phyloP scores from a whole-genome alignment of 2,329 filamentous ascomycete species.

The Cladosporium sp. region DNA sequence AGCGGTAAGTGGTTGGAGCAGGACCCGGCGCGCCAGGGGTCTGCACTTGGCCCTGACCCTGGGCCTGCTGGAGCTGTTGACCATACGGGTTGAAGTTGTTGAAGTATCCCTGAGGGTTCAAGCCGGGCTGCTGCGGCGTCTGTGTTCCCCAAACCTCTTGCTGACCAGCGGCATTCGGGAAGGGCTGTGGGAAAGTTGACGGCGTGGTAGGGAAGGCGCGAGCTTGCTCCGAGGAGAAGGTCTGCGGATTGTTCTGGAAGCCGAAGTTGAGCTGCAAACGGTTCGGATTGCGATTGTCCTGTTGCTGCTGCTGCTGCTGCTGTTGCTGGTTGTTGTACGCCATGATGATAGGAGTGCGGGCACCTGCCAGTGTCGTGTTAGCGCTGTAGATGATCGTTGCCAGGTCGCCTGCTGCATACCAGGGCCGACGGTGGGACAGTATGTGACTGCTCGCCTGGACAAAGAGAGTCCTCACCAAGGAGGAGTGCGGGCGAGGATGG shows the following conservation, averaged over 20 bases:
- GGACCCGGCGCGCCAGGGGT: conserved; percentile 39
- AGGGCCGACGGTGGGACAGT: neutral
- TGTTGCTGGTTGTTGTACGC: conserved; percentile 20
- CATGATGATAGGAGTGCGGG: conserved; percentile 4
- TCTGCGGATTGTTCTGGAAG: conserved; percentile 39
- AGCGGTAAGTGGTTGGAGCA: conserved; percentile 45
- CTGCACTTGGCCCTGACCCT: conserved; percentile 24
- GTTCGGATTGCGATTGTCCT: conserved; percentile 35
- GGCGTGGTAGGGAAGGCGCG: conserved; percentile 65
- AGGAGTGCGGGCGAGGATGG: neutral
- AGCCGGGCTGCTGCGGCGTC: conserved; percentile 34
- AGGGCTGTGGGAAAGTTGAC: conserved; percentile 91
- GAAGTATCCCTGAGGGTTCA: conserved; percentile 46
- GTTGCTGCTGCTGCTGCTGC: too few relatives aligned
- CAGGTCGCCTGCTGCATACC: conserved; percentile 2
- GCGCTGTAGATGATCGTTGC: neutral
- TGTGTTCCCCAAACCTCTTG: conserved; percentile 57
- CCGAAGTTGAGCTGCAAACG: conserved; percentile 51
- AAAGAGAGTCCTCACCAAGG: neutral
- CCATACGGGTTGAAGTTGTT: conserved; percentile 41
- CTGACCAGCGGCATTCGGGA: conserved; percentile 56
- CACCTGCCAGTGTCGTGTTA: conserved; percentile 2
- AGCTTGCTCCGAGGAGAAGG: conserved; percentile 41
- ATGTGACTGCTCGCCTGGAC: neutral
- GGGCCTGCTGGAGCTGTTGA: conserved; percentile 46